Evolutionary conservation across 306 rosid species (phyloP).

Genomic region (Abrus pulchellus): DNA sequence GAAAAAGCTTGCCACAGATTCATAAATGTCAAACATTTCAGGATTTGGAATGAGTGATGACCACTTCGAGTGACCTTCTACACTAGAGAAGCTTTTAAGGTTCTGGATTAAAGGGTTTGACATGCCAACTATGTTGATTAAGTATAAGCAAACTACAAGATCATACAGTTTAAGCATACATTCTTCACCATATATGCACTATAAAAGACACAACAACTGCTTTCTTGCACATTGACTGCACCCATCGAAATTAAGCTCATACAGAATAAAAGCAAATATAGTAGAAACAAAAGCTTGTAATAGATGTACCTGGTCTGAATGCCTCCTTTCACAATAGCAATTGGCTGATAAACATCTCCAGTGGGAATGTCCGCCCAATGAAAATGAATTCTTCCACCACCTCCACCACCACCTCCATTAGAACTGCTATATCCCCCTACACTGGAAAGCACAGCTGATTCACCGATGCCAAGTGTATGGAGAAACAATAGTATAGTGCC

Average conservation of each 20-base stretch:
- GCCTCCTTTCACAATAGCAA: constrained; percentile 83
- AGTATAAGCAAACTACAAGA: not conserved
- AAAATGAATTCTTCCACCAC: constrained; percentile 98
- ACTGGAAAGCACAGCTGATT: constrained; percentile 88
- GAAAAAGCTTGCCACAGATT: constrained; percentile 8
- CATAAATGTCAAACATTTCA: constrained; percentile 16
- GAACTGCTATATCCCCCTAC: constrained; percentile 79
- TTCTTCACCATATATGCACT: constrained; percentile 12
- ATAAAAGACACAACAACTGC: constrained; percentile 18
- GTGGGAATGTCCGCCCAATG: constrained; percentile 96
- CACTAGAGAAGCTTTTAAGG: not conserved
- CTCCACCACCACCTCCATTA: constrained; percentile 89
- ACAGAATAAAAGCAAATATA: constrained; percentile 16
- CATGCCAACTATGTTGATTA: not conserved
- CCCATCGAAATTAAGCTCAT: not conserved
- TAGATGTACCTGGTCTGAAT: constrained; percentile 70
- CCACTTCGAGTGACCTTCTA: constrained; percentile 15
- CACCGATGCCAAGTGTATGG: constrained; percentile 64
- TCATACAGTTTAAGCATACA: constrained; percentile 15
- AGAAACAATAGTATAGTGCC: constrained; percentile 90
- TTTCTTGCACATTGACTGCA: not conserved
- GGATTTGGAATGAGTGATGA: not conserved
- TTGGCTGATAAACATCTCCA: constrained; percentile 96
- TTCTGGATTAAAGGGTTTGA: not conserved
- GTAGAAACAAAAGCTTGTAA: constrained; percentile 34